Percentiles rank a stretch among this genome's conserved stretches.
These are phyloP conservation scores for Coemansia sp. DNA, from an alignment of 192 early-diverging fungal genomes.

Conservation along the genomic window DNA sequence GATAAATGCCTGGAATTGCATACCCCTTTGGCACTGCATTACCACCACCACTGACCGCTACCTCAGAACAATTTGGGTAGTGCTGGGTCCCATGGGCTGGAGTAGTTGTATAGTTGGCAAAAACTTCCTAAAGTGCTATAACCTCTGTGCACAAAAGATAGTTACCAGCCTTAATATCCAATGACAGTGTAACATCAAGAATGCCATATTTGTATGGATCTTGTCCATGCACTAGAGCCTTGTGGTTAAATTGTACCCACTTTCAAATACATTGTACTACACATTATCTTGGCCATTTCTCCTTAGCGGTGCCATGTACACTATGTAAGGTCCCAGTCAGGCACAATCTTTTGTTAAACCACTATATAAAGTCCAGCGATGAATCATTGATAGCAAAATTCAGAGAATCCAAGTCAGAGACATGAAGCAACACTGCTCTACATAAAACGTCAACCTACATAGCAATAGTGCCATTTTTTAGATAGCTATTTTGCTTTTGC, in stretches of 20 bases:
- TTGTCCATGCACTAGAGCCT: conserved; percentile 25
- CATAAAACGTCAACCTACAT: too few relatives aligned
- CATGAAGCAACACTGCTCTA: too few relatives aligned
- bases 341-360: too few relatives aligned
- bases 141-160: conserved; percentile 36
- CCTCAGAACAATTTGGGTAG: conserved; percentile 30
- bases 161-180: conserved; percentile 25
- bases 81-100: conserved; percentile 15
- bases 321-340: conserved; percentile 26
- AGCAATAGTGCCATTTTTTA: too few relatives aligned
- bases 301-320: conserved; percentile 31
- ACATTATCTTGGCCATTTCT: conserved; percentile 25
- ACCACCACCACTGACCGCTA: conserved; percentile 16
- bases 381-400: too few relatives aligned
- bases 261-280: conserved; percentile 33
- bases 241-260: conserved; percentile 18
- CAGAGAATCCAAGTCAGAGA: too few relatives aligned
- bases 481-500: too few relatives aligned
- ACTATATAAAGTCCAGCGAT: too few relatives aligned
- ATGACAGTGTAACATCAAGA: conserved; percentile 18
- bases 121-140: conserved; percentile 21
- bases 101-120: conserved; percentile 9
- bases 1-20: conserved; percentile 22
- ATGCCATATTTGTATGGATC: conserved; percentile 25
- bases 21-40: conserved; percentile 14